Conservation (phyloP, 2,329 filamentous ascomycete genomes). For the Sporothrix variecibatus region DNA sequence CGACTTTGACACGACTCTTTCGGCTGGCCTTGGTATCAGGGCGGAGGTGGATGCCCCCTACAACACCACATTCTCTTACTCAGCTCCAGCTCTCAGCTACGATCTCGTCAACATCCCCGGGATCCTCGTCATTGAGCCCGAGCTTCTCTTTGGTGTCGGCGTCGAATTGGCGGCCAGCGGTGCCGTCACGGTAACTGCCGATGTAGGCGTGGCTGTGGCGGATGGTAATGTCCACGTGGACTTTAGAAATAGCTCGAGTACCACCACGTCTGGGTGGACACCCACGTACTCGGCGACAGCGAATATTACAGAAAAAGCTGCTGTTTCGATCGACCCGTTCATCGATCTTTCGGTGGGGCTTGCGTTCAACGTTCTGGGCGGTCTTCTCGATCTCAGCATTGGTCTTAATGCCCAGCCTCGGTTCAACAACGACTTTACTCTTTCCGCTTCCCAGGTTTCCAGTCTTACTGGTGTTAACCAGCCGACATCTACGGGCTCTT, state of each 20-base stretch:
- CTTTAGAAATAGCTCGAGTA: slow-evolving; percentile 34
- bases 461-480: slow-evolving; percentile 13
- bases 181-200: slow-evolving; percentile 3
- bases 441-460: slow-evolving; percentile 30
- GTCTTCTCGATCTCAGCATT: slow-evolving; percentile 35
- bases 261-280: slow-evolving; percentile 29
- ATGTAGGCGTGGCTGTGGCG: background rate
- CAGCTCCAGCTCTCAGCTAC: slow-evolving; percentile 42
- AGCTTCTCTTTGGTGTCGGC: slow-evolving; percentile 23
- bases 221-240: slow-evolving; percentile 35
- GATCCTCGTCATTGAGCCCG: slow-evolving; percentile 37
- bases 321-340: slow-evolving; percentile 34
- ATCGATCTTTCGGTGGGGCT: slow-evolving; percentile 33
- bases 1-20: slow-evolving; percentile 45
- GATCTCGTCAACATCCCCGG: slow-evolving; percentile 44
- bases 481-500: slow-evolving; percentile 27
- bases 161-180: slow-evolving; percentile 12
- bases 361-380: slow-evolving; percentile 34
- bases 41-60: slow-evolving; percentile 41
- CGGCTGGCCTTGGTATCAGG: slow-evolving; percentile 41
- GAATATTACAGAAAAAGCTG: slow-evolving; percentile 32
- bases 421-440: slow-evolving; percentile 34
- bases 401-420: slow-evolving; percentile 35
- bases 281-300: slow-evolving; percentile 30
- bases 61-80: slow-evolving; percentile 40